Percentiles rank a stretch among this genome's conserved stretches.
Conservation (phyloP, 2,329 filamentous ascomycete genomes). For the Cladosporium austrohemisphaericum region DNA sequence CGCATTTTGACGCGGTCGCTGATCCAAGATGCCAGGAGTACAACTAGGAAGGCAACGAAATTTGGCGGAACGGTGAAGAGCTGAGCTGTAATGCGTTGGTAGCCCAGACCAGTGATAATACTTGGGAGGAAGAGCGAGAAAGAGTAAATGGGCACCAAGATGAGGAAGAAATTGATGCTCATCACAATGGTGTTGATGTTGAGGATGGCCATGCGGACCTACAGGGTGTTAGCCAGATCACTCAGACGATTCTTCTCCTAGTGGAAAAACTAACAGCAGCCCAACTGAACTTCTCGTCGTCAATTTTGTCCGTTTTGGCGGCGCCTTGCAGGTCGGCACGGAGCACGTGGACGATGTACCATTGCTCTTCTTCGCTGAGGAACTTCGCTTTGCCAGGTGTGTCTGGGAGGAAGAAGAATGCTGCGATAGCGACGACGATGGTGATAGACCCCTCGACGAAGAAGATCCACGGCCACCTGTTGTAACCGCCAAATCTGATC, state of each 20-base stretch:
- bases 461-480: constrained; percentile 37
- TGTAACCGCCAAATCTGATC: constrained; percentile 37
- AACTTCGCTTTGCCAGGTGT: constrained; percentile 72
- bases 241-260: too few species aligned
- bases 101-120: constrained; percentile 43
- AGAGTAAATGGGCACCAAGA: constrained; percentile 38
- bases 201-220: constrained; percentile 30
- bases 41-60: constrained; percentile 31
- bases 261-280: constrained; percentile 26
- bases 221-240: constrained; percentile 16
- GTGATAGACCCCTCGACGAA: constrained; percentile 57
- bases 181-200: constrained; percentile 35
- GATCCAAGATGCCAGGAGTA: constrained; percentile 25
- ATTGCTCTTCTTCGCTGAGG: constrained; percentile 31
- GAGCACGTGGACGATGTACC: constrained; percentile 29
- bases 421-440: constrained; percentile 49
- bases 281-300: constrained; percentile 34
- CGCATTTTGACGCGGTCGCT: constrained; percentile 33
- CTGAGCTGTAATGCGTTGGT: constrained; percentile 38
- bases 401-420: constrained; percentile 53
- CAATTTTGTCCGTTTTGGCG: constrained; percentile 24
- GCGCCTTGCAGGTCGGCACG: constrained; percentile 32
- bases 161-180: constrained; percentile 33
- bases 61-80: constrained; percentile 40
- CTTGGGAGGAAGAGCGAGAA: constrained; percentile 47